phyloP scores from a whole-genome alignment of 2,329 filamentous ascomycete species.

The Bipolaris victoriae region DNA sequence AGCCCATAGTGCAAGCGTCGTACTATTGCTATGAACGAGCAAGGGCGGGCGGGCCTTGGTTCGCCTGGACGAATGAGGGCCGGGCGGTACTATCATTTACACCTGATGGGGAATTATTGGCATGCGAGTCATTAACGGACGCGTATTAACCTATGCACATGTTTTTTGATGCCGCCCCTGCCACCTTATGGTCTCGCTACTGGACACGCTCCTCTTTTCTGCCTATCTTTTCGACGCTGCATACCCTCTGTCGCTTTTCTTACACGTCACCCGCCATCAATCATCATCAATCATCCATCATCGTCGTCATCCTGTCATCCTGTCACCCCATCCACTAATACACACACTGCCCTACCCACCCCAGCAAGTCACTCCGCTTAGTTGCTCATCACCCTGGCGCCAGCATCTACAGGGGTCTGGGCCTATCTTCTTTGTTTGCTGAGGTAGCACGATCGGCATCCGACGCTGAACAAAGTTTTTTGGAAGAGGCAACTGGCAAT shows the following conservation, averaged over 20 bases:
- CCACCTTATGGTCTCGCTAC: slow-evolving; percentile 24
- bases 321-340: neutral
- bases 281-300: slow-evolving; percentile 9
- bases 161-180: slow-evolving; percentile 25
- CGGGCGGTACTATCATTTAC: slow-evolving; percentile 36
- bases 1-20: slow-evolving; percentile 27
- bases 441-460: slow-evolving; percentile 29
- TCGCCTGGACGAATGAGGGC: slow-evolving; percentile 31
- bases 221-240: slow-evolving; percentile 26
- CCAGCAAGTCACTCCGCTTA: too few relatives aligned
- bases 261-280: slow-evolving; percentile 27
- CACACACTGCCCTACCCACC: too few relatives aligned
- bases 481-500: slow-evolving; percentile 26
- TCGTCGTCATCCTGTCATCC: neutral
- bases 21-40: slow-evolving; percentile 35
- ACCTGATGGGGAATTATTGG: slow-evolving; percentile 29
- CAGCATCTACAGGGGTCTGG: slow-evolving; percentile 8
- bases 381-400: neutral
- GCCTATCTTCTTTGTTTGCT: slow-evolving; percentile 16
- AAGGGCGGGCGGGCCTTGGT: slow-evolving; percentile 31
- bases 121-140: slow-evolving; percentile 37
- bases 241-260: slow-evolving; percentile 18
- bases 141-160: slow-evolving; percentile 31
- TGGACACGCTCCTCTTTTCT: slow-evolving; percentile 16
- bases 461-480: slow-evolving; percentile 37